Percentiles rank a stretch among this genome's conserved stretches.
These are phyloP conservation scores for Calocybe gangraenosa DNA, from an alignment of 768 basidiomycete species.

Conservation along the genomic window DNA sequence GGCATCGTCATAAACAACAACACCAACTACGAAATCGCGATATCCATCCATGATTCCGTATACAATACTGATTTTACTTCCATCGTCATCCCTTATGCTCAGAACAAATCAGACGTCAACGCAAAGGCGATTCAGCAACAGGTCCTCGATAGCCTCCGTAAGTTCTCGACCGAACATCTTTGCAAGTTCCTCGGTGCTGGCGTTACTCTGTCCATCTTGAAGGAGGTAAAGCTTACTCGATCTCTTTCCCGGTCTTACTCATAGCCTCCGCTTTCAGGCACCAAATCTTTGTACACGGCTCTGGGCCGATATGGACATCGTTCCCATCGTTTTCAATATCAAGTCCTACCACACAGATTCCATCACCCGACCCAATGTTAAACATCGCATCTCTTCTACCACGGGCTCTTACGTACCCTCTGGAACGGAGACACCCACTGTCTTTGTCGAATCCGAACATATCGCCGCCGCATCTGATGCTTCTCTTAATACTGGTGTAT, in stretches of 20 bases:
- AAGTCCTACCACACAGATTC: slow-evolving; percentile 81
- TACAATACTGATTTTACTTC: slow-evolving; percentile 80
- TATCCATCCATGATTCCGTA: slow-evolving; percentile 82
- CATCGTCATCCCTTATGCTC: slow-evolving; percentile 44
- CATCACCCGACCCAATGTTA: slow-evolving; percentile 71
- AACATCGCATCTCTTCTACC: slow-evolving; percentile 78
- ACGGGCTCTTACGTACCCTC: slow-evolving; percentile 76
- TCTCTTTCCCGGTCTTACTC: slow-evolving; percentile 14
- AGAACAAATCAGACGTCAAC: slow-evolving; percentile 50
- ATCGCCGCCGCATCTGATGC: slow-evolving; percentile 33
- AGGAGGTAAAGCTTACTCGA: slow-evolving; percentile 43
- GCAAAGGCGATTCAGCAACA: slow-evolving; percentile 58
- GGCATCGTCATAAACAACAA: slow-evolving; percentile 57
- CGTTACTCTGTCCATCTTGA: slow-evolving; percentile 65
- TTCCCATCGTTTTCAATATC: slow-evolving; percentile 84
- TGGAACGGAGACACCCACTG: slow-evolving; percentile 71
- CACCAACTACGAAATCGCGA: slow-evolving; percentile 63
- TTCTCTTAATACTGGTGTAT: slow-evolving; percentile 38
- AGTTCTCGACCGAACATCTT: slow-evolving; percentile 71
- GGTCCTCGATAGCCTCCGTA: slow-evolving; percentile 60
- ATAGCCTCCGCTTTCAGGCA: slow-evolving; percentile 37
- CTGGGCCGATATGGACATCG: slow-evolving; percentile 80
- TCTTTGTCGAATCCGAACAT: slow-evolving; percentile 59
- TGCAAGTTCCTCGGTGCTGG: slow-evolving; percentile 88
- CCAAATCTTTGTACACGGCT: slow-evolving; percentile 84